Evolutionary conservation across 495 filamentous ascomycete species (phyloP).

Genomic region (Aspergillus ostianus): DNA sequence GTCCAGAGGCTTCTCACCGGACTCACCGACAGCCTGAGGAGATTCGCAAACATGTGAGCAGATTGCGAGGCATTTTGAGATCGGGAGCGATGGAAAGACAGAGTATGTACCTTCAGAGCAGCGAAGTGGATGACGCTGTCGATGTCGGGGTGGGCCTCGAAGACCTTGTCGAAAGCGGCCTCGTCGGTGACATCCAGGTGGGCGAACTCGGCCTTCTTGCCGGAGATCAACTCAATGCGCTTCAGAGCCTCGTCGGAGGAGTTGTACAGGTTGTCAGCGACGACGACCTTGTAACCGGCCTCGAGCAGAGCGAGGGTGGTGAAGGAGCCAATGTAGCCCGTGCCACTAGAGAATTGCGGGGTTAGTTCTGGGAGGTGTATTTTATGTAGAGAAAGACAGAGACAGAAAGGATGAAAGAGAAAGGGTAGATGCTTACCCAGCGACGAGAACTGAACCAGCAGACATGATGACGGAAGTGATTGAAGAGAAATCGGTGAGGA

Average conservation of each 20-base stretch:
- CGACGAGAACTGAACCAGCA: constrained; percentile 82
- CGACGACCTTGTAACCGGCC: constrained; percentile 92
- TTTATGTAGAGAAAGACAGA: constrained; percentile 8
- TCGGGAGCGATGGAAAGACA: background rate
- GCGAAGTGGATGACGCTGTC: constrained; percentile 99
- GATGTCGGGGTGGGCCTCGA: constrained; percentile 85
- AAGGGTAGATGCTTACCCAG: constrained; percentile 63
- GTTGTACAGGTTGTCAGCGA: constrained; percentile 95
- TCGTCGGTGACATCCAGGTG: constrained; percentile 86
- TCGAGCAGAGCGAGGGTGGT: constrained; percentile 88
- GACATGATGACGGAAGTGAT: constrained; percentile 55
- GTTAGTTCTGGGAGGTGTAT: constrained; percentile 17
- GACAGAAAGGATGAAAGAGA: background rate
- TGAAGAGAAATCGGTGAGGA: background rate
- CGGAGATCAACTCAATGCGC: constrained; percentile 89
- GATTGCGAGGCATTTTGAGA: background rate
- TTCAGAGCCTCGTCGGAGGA: constrained; percentile 84
- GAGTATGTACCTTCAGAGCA: constrained; percentile 76
- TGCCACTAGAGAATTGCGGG: constrained; percentile 61
- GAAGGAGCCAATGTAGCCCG: constrained; percentile 98
- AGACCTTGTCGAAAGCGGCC: constrained; percentile 79
- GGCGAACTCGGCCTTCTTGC: constrained; percentile 84
- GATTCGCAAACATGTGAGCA: constrained; percentile 7
- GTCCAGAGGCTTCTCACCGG: constrained; percentile 89
- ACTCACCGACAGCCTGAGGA: constrained; percentile 90